Base-by-base conservation (phyloP, 495 filamentous ascomycete genomes). In the Trichoderma erinaceum region DNA sequence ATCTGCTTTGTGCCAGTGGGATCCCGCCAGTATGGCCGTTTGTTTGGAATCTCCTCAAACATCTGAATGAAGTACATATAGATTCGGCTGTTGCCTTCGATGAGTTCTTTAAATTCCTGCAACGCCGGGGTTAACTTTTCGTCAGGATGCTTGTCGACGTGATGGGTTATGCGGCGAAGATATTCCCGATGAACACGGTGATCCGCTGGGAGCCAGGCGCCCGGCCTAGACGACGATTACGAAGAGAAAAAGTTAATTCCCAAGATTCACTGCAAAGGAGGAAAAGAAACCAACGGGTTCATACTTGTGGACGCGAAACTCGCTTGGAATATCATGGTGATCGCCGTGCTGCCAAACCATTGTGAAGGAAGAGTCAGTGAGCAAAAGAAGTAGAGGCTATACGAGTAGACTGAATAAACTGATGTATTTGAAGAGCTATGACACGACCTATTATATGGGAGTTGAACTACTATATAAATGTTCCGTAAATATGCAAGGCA, bases 11-110 rank as follows among this genome's bases (percentile, higher is more conserved):
- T 48, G 7, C 86, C 86, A 3, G 85, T 87, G 0, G 88, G 87
- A 69, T 90, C 86, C 1, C 76, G 80, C 66, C 78, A 70, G 77
- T 91, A 91, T 23, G 82, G 82, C 18, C 79, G 74, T 68, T 81
- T 82, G 46, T 71, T 70, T 0, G 90, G 90, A 44, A 93, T 78
- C 75, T 92, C 85, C 27, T 83, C 77, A 78, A 90, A 90, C 89
- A 91, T 91, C 68, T 77, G 72, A 63, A 71, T 72, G 71, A 85
- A 85, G 73, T 81, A 80, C 82, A 85, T 84, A 70, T 79, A 81
- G 27, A 85, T 75, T 38, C 76, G 72, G 16, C 80, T 68, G 65
- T 80, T 80, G 21, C 68, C 66, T 67, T 86, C 82, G 67, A 86
- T 85, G 18, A 85, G 56, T 1, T 75, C 67, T 71, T 81, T 74